phyloP scores from a whole-genome alignment of 768 basidiomycete species.

The Tricholoma bakamatsutake region DNA sequence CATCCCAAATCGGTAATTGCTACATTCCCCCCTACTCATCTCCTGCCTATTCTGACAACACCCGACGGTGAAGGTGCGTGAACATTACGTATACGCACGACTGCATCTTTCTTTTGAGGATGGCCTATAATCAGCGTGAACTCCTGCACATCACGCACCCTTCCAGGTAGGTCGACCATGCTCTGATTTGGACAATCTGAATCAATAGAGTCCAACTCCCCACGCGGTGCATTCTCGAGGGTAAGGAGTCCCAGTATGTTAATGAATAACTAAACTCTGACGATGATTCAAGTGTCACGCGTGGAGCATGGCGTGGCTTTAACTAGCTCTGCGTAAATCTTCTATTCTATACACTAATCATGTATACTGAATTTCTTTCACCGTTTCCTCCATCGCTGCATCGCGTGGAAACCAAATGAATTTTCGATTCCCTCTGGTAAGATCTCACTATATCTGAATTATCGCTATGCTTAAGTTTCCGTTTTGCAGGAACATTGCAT shows the following conservation, averaged over 20 bases:
- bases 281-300: slow-evolving; percentile 31
- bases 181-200: background rate
- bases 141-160: slow-evolving; percentile 35
- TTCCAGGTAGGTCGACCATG: slow-evolving; percentile 23
- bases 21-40: background rate
- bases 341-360: background rate
- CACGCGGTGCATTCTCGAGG: slow-evolving; percentile 37
- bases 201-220: slow-evolving; percentile 25
- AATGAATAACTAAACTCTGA: background rate
- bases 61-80: slow-evolving; percentile 29
- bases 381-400: background rate
- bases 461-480: background rate
- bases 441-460: background rate
- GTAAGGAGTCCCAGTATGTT: slow-evolving; percentile 15
- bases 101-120: slow-evolving; percentile 41
- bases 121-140: slow-evolving; percentile 41
- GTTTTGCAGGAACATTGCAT: slow-evolving; percentile 24
- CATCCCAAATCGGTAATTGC: slow-evolving; percentile 34
- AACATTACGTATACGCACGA: slow-evolving; percentile 41
- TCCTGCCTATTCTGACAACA: background rate
- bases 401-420: slow-evolving; percentile 20
- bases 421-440: slow-evolving; percentile 37
- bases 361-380: background rate
- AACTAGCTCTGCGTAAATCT: slow-evolving; percentile 34
- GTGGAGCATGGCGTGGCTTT: slow-evolving; percentile 45